phyloP scores from a whole-genome alignment of 2,329 filamentous ascomycete genomes.

The Colletotrichum nymphaeae region DNA sequence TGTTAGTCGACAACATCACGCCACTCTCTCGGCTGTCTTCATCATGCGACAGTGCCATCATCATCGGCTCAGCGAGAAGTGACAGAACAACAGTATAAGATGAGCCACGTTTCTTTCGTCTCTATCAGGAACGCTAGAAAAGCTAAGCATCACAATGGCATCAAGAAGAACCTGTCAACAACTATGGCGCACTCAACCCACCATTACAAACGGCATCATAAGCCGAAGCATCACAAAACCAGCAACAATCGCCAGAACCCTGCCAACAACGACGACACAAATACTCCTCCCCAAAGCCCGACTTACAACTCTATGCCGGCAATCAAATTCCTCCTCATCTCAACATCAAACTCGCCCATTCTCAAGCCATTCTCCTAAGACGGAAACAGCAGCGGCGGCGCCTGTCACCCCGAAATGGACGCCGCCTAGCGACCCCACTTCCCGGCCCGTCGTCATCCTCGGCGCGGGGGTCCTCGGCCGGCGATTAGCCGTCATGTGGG shows the following conservation, averaged over 20 bases:
- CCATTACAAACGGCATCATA: neutral
- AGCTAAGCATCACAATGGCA: slow-evolving; percentile 5
- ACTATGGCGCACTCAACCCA: slow-evolving; percentile 27
- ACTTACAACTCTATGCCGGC: slow-evolving; percentile 19
- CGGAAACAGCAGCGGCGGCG: neutral
- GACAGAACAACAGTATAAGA: slow-evolving; percentile 7
- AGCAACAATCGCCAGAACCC: neutral
- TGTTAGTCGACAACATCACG: slow-evolving; percentile 33
- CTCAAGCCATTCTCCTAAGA: slow-evolving; percentile 22
- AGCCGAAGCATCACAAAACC: slow-evolving; percentile 11
- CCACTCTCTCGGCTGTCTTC: slow-evolving; percentile 11
- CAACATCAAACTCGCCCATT: slow-evolving; percentile 14
- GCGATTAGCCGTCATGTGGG: slow-evolving; percentile 48
- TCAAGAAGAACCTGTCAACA: slow-evolving; percentile 24
- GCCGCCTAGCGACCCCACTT: slow-evolving; percentile 42
- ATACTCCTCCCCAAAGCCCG: slow-evolving; percentile 4
- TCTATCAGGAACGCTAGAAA: neutral
- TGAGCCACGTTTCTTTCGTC: neutral
- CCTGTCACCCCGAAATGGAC: slow-evolving; percentile 37
- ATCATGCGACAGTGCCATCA: slow-evolving; percentile 34
- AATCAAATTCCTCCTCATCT: slow-evolving; percentile 22
- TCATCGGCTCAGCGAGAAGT: slow-evolving; percentile 9
- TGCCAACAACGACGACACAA: neutral
- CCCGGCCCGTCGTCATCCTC: slow-evolving; percentile 52
- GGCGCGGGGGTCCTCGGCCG: slow-evolving; percentile 54